Percentiles rank a stretch among this genome's conserved stretches.
Conservation (phyloP, 257 asterid species). For the Nicotiana paniculata region DNA sequence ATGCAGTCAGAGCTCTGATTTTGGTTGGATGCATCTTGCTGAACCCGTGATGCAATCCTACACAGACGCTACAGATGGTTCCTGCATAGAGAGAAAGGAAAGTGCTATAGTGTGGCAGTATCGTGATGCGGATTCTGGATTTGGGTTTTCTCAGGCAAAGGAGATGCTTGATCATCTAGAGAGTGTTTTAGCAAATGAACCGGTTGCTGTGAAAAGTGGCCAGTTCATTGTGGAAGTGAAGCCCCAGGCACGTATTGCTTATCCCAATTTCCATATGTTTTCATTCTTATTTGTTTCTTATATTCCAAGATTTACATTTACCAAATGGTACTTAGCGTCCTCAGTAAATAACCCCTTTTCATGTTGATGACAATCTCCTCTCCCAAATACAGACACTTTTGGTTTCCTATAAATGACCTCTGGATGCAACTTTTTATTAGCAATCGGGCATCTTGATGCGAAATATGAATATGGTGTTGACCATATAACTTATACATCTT, state of each 20-base stretch:
- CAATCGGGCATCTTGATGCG: not conserved
- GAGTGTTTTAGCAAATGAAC: slow-evolving; percentile 90
- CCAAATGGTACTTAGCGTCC: not conserved
- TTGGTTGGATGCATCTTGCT: slow-evolving; percentile 88
- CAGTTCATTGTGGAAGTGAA: slow-evolving; percentile 89
- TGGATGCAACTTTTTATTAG: not conserved
- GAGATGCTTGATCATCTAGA: slow-evolving; percentile 94
- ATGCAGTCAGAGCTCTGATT: slow-evolving; percentile 55
- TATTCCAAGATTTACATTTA: not conserved
- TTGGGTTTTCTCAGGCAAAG: slow-evolving; percentile 83
- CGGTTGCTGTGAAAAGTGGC: slow-evolving; percentile 90
- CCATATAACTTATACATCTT: not conserved
- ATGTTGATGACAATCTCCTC: not conserved
- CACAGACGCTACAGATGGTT: slow-evolving; percentile 90
- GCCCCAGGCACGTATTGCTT: slow-evolving; percentile 60
- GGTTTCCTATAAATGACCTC: not conserved
- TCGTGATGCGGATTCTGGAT: slow-evolving; percentile 76
- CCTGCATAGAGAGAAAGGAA: slow-evolving; percentile 72
- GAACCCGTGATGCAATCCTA: slow-evolving; percentile 88
- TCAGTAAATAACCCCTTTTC: not conserved
- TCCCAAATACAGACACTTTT: not conserved
- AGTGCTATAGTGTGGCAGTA: slow-evolving; percentile 93
- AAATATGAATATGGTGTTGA: not conserved
- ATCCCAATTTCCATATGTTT: not conserved
- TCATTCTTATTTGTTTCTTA: not conserved